Percentiles rank a stretch among this genome's conserved stretches.
Evolutionary conservation across 441 rosid species (phyloP).

Genomic region (Rhodomyrtus psidioides): DNA sequence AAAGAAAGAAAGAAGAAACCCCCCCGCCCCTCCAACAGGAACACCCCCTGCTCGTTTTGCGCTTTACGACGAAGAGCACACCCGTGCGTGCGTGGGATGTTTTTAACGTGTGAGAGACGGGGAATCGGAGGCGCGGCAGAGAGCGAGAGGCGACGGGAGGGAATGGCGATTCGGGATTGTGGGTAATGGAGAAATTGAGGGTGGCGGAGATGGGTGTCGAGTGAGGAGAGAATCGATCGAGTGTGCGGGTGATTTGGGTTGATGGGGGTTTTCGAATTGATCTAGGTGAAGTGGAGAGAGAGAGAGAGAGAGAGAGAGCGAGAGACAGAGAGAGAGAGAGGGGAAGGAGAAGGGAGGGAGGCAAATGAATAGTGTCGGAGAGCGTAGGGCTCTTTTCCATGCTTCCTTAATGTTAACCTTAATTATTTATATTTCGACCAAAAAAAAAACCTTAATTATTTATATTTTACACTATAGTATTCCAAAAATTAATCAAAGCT

Average conservation of each 20-base stretch:
- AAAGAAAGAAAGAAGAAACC: neutral
- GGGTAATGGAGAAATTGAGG: neutral
- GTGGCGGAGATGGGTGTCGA: neutral
- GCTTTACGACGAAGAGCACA: no score
- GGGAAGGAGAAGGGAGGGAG: neutral
- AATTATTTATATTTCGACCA: no score
- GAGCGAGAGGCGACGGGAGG: neutral
- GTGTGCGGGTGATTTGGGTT: neutral
- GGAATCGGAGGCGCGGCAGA: no score
- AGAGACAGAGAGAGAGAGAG: no score
- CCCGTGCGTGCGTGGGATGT: no score
- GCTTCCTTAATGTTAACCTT: neutral
- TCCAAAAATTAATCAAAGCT: no score
- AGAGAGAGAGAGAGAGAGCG: neutral
- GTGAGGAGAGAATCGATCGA: neutral
- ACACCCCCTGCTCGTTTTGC: no score
- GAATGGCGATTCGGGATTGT: neutral
- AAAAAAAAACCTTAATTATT: no score
- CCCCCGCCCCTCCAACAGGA: neutral
- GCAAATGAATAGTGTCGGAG: neutral
- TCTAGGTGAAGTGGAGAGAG: neutral
- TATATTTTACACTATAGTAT: no score
- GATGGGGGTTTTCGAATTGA: slow-evolving; percentile 11
- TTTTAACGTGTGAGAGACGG: no score
- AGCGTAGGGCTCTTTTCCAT: neutral